Evolutionary conservation across 2,329 filamentous ascomycete genomes (phyloP), one percentile per base, ranked within the genome.

Genomic region (Trichophyton schoenleinii): DNA sequence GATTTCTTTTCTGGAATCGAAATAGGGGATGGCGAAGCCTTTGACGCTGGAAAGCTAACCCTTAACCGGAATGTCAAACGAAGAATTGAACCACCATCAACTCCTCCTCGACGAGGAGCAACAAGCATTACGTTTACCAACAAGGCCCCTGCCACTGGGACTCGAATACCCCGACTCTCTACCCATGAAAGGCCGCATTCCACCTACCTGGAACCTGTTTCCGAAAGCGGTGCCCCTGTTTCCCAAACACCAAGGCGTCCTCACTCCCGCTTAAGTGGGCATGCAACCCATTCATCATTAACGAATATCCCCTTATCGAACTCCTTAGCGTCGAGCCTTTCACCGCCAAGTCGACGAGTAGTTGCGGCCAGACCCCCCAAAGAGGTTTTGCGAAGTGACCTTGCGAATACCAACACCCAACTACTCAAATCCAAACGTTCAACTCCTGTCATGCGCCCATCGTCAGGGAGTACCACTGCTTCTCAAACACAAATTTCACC

Each of bases 71-170:
- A 99, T 71, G 83, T 99, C 66, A 91, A 92, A 71, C 81, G 95
- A 68, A 96, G 95, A 74, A 83, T 86, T 65, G 78, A 83, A 64
- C 80, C 84, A 60, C 81, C 85, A 20, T 77, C 81, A 13, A 91
- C 89, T 66, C 87, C 90, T 55, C 81, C 82, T 22, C 83, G 88
- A 64, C 77, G 81, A 60, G 84, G 89, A 18, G 86, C 89, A 9
- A 87, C 94, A 31, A 92, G 91, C 11, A 79, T 97, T 64, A 96
- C 91, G 5, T 97, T 97, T 71, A 95, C 89, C 57, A 94, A 88
- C 74, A 91, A 91, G 69, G 77, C 82, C n/a, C 70, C 78, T 25
- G 70, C 76, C 28, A 68, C 74, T 3, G 67, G 70, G 38, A 94
- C 91, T 38, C 86, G 91, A 61, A 87, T 96, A 63, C 91, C 92